Evolutionary conservation across 116 monocot genomes (phyloP).

Genomic region (Phalaenopsis hybrid): DNA sequence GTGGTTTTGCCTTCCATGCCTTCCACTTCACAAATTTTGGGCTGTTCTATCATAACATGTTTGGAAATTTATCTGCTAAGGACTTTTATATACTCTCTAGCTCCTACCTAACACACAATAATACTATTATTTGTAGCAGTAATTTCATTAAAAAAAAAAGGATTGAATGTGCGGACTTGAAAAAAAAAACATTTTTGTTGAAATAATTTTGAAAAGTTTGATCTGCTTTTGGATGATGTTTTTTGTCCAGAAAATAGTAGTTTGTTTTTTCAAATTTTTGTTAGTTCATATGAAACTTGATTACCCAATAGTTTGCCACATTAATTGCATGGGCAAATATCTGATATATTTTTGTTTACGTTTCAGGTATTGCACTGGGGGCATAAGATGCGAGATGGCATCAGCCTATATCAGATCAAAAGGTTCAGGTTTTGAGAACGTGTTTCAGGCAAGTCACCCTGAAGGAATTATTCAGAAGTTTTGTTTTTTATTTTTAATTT

Average conservation of each 20-base stretch:
- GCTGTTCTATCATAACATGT: not conserved
- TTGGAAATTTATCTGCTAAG: not conserved
- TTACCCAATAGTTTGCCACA: not conserved
- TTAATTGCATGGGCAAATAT: not conserved
- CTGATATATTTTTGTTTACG: not conserved
- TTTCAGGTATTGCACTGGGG: constrained; percentile 97
- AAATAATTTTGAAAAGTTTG: not conserved
- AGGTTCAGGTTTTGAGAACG: constrained; percentile 86
- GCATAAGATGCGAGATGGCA: constrained; percentile 98
- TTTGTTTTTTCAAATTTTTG: not conserved
- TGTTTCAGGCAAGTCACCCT: constrained; percentile 64
- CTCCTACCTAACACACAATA: not conserved
- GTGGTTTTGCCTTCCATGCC: not conserved
- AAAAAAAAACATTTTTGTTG: not conserved
- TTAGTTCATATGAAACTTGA: not conserved
- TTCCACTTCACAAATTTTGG: not conserved
- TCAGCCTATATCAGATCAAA: constrained; percentile 92
- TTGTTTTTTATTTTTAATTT: not conserved
- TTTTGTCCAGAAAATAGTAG: not conserved
- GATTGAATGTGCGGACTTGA: not conserved
- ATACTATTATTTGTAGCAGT: not conserved
- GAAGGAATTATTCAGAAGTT: not conserved
- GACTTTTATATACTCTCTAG: not conserved
- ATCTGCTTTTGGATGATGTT: not conserved
- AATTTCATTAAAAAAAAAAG: not conserved